Base-by-base conservation (phyloP, 805 yeast genomes). In the Wickerhamiella allomyrinae region DNA sequence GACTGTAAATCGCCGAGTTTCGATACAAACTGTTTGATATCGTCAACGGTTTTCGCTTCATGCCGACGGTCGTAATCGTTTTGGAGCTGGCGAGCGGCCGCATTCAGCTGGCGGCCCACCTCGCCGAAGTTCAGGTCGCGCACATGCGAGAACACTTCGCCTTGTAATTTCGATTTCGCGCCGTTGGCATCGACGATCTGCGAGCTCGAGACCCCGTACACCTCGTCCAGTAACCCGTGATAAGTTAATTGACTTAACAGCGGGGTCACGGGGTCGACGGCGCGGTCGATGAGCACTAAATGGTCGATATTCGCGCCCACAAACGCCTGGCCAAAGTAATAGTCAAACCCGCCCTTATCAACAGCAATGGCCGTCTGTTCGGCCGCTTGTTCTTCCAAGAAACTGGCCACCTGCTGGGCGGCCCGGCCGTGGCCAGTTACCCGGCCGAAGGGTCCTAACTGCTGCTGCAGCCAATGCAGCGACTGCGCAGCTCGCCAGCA, bases 191-290 rank as follows among this genome's bases (percentile, higher is more conserved):
- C n/a, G 5, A 48, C 60, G 1, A 57, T 53, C 29, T 62, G 61
- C 20, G 62, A 58, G 4, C 59, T 50, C 1, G 57, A 42, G 5
- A 78, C 61, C 4, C 71, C 74, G 49, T 75, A 68, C 10, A 75
- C 57, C 51, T 87, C 95, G 56, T 82, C 87, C 17, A 86, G 64
- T 13, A 91, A 64, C 0, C 97, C 98, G 14, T 73, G 66, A 57
- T 87, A 89, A 2, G 85, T 81, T 51, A 87, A 61, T 52, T 87
- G 96, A 20, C 77, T 74, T 42, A 85, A 61, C 9, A 84, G 53
- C 1, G 85, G 78, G 1, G 94, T 74, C 4, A 81, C 58, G 34
- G 73, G 69, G 60, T 89, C 98, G 22, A 78, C 57, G 41, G 77
- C 73, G 38, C 98, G 65, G 55, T 89, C 97, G 17, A 89, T 54